These are phyloP conservation scores for Monosporascus ibericus DNA, from an alignment of 2,329 filamentous ascomycete genomes.

Conservation along the genomic window DNA sequence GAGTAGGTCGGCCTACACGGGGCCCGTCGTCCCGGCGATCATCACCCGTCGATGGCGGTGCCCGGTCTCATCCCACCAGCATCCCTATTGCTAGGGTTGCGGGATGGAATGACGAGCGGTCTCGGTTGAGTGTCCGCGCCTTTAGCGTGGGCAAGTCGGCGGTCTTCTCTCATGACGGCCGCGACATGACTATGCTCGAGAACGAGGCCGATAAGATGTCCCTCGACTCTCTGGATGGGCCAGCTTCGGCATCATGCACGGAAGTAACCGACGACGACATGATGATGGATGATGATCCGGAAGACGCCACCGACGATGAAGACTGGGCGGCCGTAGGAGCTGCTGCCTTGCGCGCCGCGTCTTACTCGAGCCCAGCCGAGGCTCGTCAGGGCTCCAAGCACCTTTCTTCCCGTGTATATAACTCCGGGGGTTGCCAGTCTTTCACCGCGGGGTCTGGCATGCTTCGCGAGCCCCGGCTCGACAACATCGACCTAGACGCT, in stretches of 20 bases:
- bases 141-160: slow-evolving; percentile 65
- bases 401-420: slow-evolving; percentile 44
- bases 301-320: slow-evolving; percentile 89
- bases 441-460: slow-evolving; percentile 47
- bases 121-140: slow-evolving; percentile 43
- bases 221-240: slow-evolving; percentile 61
- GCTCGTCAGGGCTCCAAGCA: slow-evolving; percentile 49
- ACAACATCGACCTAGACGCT: slow-evolving; percentile 46
- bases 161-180: slow-evolving; percentile 69
- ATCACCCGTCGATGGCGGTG: slow-evolving; percentile 34
- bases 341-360: slow-evolving; percentile 68
- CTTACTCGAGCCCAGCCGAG: slow-evolving; percentile 50
- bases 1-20: slow-evolving; percentile 56
- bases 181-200: slow-evolving; percentile 64
- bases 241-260: slow-evolving; percentile 67
- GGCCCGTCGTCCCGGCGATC: slow-evolving; percentile 30
- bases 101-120: slow-evolving; percentile 39
- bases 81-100: slow-evolving; percentile 50
- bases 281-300: slow-evolving; percentile 67
- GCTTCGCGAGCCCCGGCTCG: slow-evolving; percentile 45
- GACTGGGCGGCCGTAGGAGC: slow-evolving; percentile 91
- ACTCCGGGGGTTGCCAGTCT: slow-evolving; percentile 36
- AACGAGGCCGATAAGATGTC: slow-evolving; percentile 96
- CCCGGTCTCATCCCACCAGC: slow-evolving; percentile 38
- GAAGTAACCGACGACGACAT: slow-evolving; percentile 63